Conservation (phyloP, 441 rosid species). For the Adansonia gregorii region DNA sequence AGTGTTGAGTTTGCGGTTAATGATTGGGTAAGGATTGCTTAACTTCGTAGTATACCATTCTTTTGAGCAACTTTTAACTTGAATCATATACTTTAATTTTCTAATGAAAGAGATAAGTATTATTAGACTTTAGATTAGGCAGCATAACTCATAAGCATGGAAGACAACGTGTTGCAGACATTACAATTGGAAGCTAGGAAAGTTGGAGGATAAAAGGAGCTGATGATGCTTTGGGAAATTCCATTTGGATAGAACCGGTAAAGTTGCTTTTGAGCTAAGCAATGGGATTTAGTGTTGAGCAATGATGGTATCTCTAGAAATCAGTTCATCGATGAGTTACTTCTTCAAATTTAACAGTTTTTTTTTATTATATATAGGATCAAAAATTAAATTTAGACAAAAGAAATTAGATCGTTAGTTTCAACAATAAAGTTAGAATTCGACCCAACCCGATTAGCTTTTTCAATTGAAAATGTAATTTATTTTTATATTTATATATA, state of each 20-base stretch:
- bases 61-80: not conserved
- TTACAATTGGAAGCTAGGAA: not conserved
- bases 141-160: not conserved
- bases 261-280: not conserved
- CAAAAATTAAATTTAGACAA: no score
- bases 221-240: not conserved
- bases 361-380: no score
- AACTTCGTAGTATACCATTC: no score
- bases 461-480: no score
- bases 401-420: no score
- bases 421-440: no score
- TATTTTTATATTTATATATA: no score
- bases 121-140: not conserved
- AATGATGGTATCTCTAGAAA: not conserved
- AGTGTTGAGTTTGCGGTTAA: no score
- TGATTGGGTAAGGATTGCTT: not conserved
- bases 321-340: no score
- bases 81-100: not conserved
- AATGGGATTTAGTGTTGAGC: not conserved
- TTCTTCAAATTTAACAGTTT: no score
- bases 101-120: not conserved
- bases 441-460: no score
- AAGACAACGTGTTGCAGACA: not conserved
- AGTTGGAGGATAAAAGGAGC: not conserved
- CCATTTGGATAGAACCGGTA: not conserved